Base-by-base conservation (phyloP, 495 filamentous ascomycete genomes). In the Aspergillus asperescens region DNA sequence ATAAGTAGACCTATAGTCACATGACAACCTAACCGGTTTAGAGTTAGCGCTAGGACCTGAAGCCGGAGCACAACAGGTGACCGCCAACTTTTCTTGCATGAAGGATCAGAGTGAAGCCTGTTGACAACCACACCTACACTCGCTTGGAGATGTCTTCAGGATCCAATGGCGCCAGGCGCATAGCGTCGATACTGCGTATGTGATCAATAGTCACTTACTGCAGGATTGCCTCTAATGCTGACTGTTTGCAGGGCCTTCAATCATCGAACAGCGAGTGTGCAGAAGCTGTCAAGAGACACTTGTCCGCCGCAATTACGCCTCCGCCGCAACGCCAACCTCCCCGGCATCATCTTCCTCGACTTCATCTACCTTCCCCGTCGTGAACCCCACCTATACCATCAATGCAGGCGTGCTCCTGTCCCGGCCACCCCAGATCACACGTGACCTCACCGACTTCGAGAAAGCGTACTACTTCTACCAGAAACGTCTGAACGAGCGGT, bases 401-500 rank as follows among this genome's bases (percentile, higher is more conserved):
- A 84, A 85, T 52, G 81, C 89, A 53, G 83, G 84, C 47, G 75
- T 96, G 49, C 82, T 96, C 53, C 86, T 99, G 52, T 90, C 89
- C 23, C 88, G 93, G 27, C 82, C 94, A 5, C 93, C 93, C 7
- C 72, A 90, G 43, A 77, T 99, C 56, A 97, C 94, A 45, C 87
- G 86, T 54, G 76, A 85, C 44, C 85, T 89, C 15, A 85, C 84
- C 27, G 77, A 87, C 10, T 97, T 99, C 69, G 93, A 99, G 70
- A 85, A 89, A 66, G 77, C 91, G 45, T 96, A 81, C 74, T 93
- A 84, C 76, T 88, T 97, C 67, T 99, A 99, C 75, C 93, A 99
- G 72, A 88, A 89, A 54, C 90, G 93, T 10, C 78, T 99, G 47
- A 95, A 99, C 70, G 93, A 99, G 74, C 89, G 93, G 9, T 77